phyloP scores from a whole-genome alignment of 768 basidiomycete genomes.

The Royoungia palumana region DNA sequence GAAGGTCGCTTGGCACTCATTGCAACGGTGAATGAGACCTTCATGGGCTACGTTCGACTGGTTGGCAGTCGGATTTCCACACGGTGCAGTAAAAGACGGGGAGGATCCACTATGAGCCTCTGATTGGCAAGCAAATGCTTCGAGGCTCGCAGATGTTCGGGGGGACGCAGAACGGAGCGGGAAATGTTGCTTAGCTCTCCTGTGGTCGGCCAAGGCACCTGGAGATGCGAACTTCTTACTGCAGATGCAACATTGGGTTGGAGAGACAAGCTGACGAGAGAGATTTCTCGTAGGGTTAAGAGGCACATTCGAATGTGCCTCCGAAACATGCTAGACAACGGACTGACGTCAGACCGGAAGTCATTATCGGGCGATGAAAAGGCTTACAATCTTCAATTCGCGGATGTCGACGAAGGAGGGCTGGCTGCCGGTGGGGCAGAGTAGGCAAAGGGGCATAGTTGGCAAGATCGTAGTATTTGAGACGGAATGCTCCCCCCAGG shows the following conservation, averaged over 20 bases:
- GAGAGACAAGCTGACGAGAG: constrained; percentile 1
- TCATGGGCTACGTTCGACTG: constrained; percentile 1
- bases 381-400: constrained; percentile 18
- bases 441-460: constrained; percentile 24
- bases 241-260: constrained; percentile 24
- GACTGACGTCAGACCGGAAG: constrained; percentile 4
- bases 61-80: not conserved
- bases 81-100: not conserved
- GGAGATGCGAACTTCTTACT: constrained; percentile 24
- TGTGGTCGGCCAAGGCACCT: constrained; percentile 17
- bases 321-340: constrained; percentile 21
- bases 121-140: constrained; percentile 1
- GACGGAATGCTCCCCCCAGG: constrained; percentile 11
- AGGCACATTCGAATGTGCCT: constrained; percentile 11
- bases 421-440: constrained; percentile 22
- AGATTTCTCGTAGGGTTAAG: not conserved
- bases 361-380: not conserved
- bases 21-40: constrained; percentile 13
- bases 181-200: constrained; percentile 22
- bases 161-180: constrained; percentile 8
- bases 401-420: constrained; percentile 20
- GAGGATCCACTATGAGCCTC: constrained; percentile 2
- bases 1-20: constrained; percentile 19
- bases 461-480: constrained; percentile 16
- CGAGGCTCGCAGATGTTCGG: not conserved